phyloP scores from a whole-genome alignment of 352 stramenopile genomes.

The Globisporangium recalcitrans region DNA sequence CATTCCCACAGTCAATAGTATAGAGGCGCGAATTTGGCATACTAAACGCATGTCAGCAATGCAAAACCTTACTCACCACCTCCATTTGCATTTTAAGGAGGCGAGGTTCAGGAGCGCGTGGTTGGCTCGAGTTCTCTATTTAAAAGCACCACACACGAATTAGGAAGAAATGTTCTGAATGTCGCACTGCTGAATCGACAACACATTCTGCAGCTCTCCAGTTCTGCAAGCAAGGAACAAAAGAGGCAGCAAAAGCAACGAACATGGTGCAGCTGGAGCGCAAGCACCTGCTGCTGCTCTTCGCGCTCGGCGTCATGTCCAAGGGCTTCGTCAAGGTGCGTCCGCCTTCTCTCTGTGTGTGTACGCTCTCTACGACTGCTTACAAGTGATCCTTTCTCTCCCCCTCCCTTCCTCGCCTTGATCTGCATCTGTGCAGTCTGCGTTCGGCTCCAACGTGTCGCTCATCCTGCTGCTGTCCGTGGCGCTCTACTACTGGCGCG shows the following conservation, averaged over 20 bases:
- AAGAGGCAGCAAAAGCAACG: background rate
- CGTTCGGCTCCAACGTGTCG: slow-evolving; percentile 57
- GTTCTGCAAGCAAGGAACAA: slow-evolving; percentile 1
- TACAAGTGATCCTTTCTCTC: too few species aligned
- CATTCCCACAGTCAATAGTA: too few species aligned
- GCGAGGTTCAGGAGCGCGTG: too few species aligned
- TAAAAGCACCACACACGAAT: too few species aligned
- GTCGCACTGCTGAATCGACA: background rate
- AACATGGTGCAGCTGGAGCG: slow-evolving; percentile 34
- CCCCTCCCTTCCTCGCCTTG: too few species aligned
- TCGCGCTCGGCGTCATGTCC: slow-evolving; percentile 56
- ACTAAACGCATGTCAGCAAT: too few species aligned
- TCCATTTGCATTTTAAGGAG: too few species aligned
- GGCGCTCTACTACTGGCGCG: slow-evolving; percentile 59
- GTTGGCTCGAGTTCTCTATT: too few species aligned
- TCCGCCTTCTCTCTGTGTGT: background rate
- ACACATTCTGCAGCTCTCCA: background rate
- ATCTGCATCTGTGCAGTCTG: slow-evolving; percentile 24
- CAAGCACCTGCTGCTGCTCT: slow-evolving; percentile 70
- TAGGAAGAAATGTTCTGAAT: too few species aligned
- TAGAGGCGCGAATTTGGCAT: too few species aligned
- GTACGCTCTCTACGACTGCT: background rate
- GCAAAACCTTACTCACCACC: too few species aligned
- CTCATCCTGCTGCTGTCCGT: slow-evolving; percentile 59
- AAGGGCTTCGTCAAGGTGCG: slow-evolving; percentile 63